Percentiles rank a stretch among this genome's conserved stretches.
Evolutionary conservation across 176 grass and related monocot species (phyloP).

Genomic region (Hordeum vulgare): MorexV3_pseudomolecules_assembly NC_058519.1:355526917-355527416

Average conservation of each 20-base stretch:
- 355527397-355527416: not conserved
- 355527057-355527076: slow-evolving; percentile 77
- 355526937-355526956: slow-evolving; percentile 75
- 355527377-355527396: not conserved
- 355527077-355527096: slow-evolving; percentile 79
- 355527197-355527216: slow-evolving; percentile 94
- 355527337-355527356: slow-evolving; percentile 78
- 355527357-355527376: slow-evolving; percentile 44
- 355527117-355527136: slow-evolving; percentile 63
- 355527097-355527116: slow-evolving; percentile 83
- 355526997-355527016: slow-evolving; percentile 50
- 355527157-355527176: slow-evolving; percentile 44
- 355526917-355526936: slow-evolving; percentile 44
- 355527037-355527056: slow-evolving; percentile 37
- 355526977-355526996: slow-evolving; percentile 76
- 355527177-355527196: slow-evolving; percentile 82
- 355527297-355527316: slow-evolving; percentile 37
- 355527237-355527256: slow-evolving; percentile 33
- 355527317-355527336: slow-evolving; percentile 90
- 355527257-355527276: slow-evolving; percentile 37
- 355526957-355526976: slow-evolving; percentile 62
- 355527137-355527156: slow-evolving; percentile 83
- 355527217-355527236: slow-evolving; percentile 67
- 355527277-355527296: slow-evolving; percentile 3
- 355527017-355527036: slow-evolving; percentile 80